Evolutionary conservation across 2,329 filamentous ascomycete genomes (phyloP), one percentile per base, ranked within the genome.

Genomic region (Cylindrodendrum hubeiense): DNA sequence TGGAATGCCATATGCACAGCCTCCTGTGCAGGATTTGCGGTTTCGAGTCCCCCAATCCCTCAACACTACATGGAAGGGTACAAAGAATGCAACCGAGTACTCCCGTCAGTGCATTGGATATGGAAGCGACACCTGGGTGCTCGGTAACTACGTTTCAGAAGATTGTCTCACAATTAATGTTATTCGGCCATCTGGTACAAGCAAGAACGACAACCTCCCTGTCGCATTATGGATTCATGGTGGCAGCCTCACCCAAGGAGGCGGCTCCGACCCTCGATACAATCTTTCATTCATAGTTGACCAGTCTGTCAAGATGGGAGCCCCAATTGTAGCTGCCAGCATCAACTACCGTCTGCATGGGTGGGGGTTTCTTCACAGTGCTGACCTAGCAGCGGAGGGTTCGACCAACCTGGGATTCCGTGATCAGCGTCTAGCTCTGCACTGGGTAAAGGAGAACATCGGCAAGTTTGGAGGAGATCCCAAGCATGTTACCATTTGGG

Each of bases 241-340:
- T 53, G 83, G 83, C 34, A 81, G 80, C 13, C 82, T 34, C 26
- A 34, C 9, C 15, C 39, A 44, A 68, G 85, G 85, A 3, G 79
- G 80, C 7, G 55, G 79, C 75, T 21, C 68, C 70, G 82, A 86
- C 55, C 72, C 80, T 21, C 80, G 86, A 33, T 90, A 90, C 74
- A 90, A 90, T 70, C 79, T 89, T 59, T 86, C 85, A 13, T 86
- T 83, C 63, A 83, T 90, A 46, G 85, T 90, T 5, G 41, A 3
- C 81, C 50, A 41, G 17, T 80, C 81, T 2, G 78, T 81, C 6
- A 67, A 75, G 3, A 82, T 82, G 26, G 80, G 79, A 63, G 80
- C 81, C 62, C 83, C 82, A 0, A 80, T 87, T 59, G 79, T 86
- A 2, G 57, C 37, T n/a, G 39, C 43, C 10, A 53, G 47, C 28